phyloP scores from a whole-genome alignment of 1,284 basidiomycete genomes.

The Marasmius oreades region DNA sequence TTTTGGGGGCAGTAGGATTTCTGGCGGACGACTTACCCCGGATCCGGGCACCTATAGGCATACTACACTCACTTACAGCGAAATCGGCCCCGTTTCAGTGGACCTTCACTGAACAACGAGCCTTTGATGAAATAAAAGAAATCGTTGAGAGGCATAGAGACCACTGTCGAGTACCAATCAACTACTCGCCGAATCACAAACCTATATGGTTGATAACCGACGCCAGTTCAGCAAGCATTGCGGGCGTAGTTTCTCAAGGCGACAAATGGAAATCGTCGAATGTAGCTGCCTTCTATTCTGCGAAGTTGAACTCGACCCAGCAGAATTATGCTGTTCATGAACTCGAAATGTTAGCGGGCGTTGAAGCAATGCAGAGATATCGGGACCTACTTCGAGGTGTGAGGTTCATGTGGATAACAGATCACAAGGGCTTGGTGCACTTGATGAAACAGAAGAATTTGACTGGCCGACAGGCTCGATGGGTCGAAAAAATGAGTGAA shows the following conservation, averaged over 20 bases:
- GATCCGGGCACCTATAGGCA: slow-evolving; percentile 21
- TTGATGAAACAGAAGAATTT: slow-evolving; percentile 22
- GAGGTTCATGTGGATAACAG: slow-evolving; percentile 25
- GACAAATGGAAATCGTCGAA: slow-evolving; percentile 14
- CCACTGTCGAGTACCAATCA: slow-evolving; percentile 17
- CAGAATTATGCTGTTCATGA: slow-evolving; percentile 22
- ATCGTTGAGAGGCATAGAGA: slow-evolving; percentile 14
- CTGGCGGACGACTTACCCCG: slow-evolving; percentile 20
- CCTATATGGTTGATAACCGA: slow-evolving; percentile 23
- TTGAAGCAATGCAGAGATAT: slow-evolving; percentile 25
- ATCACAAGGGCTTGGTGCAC: slow-evolving; percentile 27
- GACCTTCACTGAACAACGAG: slow-evolving; percentile 23
- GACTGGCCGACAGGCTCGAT: background rate
- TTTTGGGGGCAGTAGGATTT: slow-evolving; percentile 23
- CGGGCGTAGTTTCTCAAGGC: slow-evolving; percentile 22
- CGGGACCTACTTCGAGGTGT: slow-evolving; percentile 21
- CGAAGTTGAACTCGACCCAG: slow-evolving; percentile 23
- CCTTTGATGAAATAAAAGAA: slow-evolving; percentile 24
- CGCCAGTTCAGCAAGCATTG: slow-evolving; percentile 18
- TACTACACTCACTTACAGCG: slow-evolving; percentile 19
- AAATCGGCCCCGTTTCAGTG: slow-evolving; percentile 19
- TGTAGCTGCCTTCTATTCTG: slow-evolving; percentile 26
- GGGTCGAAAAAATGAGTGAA: background rate
- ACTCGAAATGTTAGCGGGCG: slow-evolving; percentile 25
- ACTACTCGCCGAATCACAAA: slow-evolving; percentile 14